Base-by-base conservation (phyloP, 441 rosid genomes). In the Cnidoscolus chayamansa region DNA sequence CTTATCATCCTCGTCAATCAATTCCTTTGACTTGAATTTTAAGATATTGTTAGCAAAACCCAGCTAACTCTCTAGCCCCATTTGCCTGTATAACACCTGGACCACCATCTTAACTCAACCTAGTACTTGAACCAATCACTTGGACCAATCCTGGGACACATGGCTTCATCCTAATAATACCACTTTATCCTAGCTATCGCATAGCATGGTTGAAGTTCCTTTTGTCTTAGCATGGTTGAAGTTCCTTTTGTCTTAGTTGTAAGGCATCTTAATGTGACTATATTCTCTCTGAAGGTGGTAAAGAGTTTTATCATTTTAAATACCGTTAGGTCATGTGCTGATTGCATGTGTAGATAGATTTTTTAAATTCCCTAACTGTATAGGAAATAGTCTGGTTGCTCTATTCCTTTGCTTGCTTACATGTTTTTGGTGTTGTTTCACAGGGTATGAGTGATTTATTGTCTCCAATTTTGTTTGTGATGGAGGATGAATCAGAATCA, bases 381-480 rank as follows among this genome's bases (percentile, higher is more conserved):
- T 49, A 55, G 30, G 58, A 12, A 31, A 15, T 4, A 40, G 56
- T 51, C 57, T 3, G 10, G 63, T 47, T 62, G 31, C 31, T 20
- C 40, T 30, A 48, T 11, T 57, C 7, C 35, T 50, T 62, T 43
- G 61, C 54, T 57, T 68, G 50, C 72, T 51, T 62, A 54, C 17
- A 20, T 45, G 51, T 13, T 10, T 12, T 40, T 62, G n/a, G 68
- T 45, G 43, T 56, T 67, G 20, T 78, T 65, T 79, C 73, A 63
- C 84, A 93, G 99, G 99, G 99, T 61, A 96, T 96, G 98, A 96
- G 96, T 68, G 99, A 96, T 78, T 82, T 90, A 66, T 81, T 96
- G 25, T 93, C 99, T 67, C 99, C 98, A 19, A 83, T 96, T 81
- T 82, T 96, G 83, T 96, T 82, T 79, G 94, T 93, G 49, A 89